A percentile compares a stretch with the other conserved stretches of the same genome.
Conservation (phyloP, 1,284 basidiomycete genomes). For the Pulveroboletus sp. region DNA sequence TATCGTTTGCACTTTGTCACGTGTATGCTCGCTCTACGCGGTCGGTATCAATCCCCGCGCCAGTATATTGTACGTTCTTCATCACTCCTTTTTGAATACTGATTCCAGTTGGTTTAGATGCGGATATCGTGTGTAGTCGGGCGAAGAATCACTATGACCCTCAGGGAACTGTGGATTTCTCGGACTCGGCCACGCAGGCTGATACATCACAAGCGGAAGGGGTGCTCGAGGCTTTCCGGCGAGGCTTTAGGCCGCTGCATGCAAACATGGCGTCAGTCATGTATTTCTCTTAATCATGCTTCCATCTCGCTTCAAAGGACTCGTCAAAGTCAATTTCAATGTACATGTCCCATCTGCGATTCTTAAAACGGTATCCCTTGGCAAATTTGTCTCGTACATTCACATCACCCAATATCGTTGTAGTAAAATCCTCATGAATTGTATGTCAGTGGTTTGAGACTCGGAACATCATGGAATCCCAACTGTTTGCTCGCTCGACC, state of each 20-base stretch:
- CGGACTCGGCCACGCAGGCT: constrained; percentile 46
- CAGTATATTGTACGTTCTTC: constrained; percentile 69
- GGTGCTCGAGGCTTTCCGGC: constrained; percentile 50
- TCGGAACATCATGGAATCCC: background rate
- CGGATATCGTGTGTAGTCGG: constrained; percentile 78
- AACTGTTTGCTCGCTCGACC: background rate
- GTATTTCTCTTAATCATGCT: constrained; percentile 54
- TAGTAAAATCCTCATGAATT: constrained; percentile 2
- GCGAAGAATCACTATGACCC: constrained; percentile 81
- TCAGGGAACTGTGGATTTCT: constrained; percentile 46
- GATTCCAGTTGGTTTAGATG: constrained; percentile 45
- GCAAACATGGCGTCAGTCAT: constrained; percentile 46
- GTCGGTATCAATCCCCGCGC: constrained; percentile 80
- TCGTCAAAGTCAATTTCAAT: background rate
- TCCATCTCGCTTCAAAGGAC: background rate
- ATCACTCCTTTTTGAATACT: background rate
- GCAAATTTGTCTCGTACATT: background rate
- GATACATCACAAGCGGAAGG: constrained; percentile 40
- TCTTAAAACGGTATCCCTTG: background rate
- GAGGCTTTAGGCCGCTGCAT: constrained; percentile 56
- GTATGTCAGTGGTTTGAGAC: background rate
- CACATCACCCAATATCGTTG: background rate
- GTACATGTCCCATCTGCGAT: background rate
- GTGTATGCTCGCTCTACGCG: constrained; percentile 80
- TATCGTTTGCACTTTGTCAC: constrained; percentile 76